Evolutionary conservation across 2,329 filamentous ascomycete genomes (phyloP).

Genomic region (Xylariaceae sp.): DNA sequence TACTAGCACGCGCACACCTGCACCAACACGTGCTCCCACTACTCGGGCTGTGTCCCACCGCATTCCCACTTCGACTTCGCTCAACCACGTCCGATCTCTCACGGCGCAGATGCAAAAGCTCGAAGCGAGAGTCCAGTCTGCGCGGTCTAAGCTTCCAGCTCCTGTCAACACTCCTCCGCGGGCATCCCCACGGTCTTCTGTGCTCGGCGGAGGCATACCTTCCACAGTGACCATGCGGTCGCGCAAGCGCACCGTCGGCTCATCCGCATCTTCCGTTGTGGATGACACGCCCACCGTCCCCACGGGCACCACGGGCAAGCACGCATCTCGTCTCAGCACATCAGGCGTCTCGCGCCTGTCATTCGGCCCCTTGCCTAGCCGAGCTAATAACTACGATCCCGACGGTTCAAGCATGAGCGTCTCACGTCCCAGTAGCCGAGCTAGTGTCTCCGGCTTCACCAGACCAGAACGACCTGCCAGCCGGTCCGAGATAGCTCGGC

Average conservation of each 20-base stretch:
- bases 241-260: slow-evolving; percentile 63
- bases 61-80: slow-evolving; percentile 61
- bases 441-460: slow-evolving; percentile 48
- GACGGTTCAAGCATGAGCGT: slow-evolving; percentile 38
- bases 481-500: slow-evolving; percentile 55
- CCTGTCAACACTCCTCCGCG: slow-evolving; percentile 74
- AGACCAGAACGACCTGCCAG: slow-evolving; percentile 50
- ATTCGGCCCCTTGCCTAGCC: slow-evolving; percentile 58
- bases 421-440: slow-evolving; percentile 70
- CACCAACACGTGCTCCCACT: slow-evolving; percentile 44
- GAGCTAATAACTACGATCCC: slow-evolving; percentile 42
- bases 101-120: slow-evolving; percentile 97
- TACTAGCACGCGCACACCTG: slow-evolving; percentile 45
- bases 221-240: slow-evolving; percentile 62
- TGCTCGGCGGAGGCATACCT: slow-evolving; percentile 43
- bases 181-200: slow-evolving; percentile 64
- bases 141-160: slow-evolving; percentile 84
- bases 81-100: slow-evolving; percentile 88
- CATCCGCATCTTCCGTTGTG: slow-evolving; percentile 46
- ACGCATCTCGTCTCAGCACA: slow-evolving; percentile 56
- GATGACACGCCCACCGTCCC: slow-evolving; percentile 51
- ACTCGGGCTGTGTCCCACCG: slow-evolving; percentile 45
- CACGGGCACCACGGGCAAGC: slow-evolving; percentile 42
- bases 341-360: slow-evolving; percentile 61
- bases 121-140: slow-evolving; percentile 87